Evolutionary conservation across 345 rosid genomes (phyloP).

Genomic region (Ricinus communis): DNA sequence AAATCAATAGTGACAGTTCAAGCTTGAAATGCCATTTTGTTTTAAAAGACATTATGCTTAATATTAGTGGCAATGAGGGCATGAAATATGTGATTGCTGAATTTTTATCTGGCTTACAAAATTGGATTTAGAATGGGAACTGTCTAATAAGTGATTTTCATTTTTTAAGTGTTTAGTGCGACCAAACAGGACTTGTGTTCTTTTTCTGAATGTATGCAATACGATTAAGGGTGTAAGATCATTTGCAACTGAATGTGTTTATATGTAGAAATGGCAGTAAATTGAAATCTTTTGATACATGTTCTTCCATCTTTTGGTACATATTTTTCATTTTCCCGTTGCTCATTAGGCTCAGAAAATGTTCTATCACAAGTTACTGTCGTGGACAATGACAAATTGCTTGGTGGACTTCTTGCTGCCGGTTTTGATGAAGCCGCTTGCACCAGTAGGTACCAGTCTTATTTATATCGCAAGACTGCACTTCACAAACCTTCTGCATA

Average conservation of each 20-base stretch:
- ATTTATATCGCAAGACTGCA: slow-evolving; percentile 21
- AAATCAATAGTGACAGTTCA: background rate
- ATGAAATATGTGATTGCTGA: too few species aligned
- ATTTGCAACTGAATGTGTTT: background rate
- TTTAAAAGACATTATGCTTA: too few species aligned
- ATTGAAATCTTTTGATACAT: background rate
- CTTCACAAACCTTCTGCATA: slow-evolving; percentile 26
- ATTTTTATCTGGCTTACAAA: too few species aligned
- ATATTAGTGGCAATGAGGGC: too few species aligned
- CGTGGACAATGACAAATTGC: slow-evolving; percentile 17
- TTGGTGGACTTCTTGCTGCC: slow-evolving; percentile 29
- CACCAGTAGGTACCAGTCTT: slow-evolving; percentile 21
- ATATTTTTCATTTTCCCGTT: background rate
- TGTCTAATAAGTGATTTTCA: too few species aligned
- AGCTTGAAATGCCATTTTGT: too few species aligned
- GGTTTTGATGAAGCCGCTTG: slow-evolving; percentile 31
- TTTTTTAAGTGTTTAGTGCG: too few species aligned
- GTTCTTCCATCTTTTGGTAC: background rate
- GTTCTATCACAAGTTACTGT: background rate
- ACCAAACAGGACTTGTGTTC: too few species aligned
- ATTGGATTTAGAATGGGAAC: too few species aligned
- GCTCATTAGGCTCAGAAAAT: background rate
- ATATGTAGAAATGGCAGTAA: background rate
- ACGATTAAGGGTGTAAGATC: background rate
- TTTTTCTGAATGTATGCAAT: background rate